Base-by-base conservation (phyloP, 2,329 filamentous ascomycete species). In the Phaeosphaeriaceae sp. region DNA sequence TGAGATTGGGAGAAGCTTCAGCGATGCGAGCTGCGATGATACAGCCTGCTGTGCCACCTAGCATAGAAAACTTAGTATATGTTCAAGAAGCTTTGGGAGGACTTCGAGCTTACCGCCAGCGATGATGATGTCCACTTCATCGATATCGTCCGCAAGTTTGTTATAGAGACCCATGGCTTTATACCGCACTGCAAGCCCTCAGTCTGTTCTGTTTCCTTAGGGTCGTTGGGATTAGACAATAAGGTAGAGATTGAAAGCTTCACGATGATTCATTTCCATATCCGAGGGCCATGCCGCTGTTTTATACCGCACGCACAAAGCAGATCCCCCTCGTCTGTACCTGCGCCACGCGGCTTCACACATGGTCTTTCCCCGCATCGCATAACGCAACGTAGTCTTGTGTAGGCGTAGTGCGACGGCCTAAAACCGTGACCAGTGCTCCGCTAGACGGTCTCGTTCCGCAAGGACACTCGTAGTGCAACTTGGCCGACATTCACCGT, bases 71-170 rank as follows among this genome's bases (percentile, higher is more conserved):
- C 27, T 65, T 11, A 61, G 56, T 33, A 22, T 40, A 10, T n/a
- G 17, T 42, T n/a, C 17, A 13, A 11, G 7, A 36, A 7, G 7
- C 9, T 36, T 36, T 15, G 7, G n/a, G 21, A 19, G 9, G 7
- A 10, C 45, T n/a, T 31, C 21, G 21, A 21, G n/a, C 10, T 3
- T 68, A 80, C 80, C 80, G 67, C 83, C 83, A 3, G 81, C 81
- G 54, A 85, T 79, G 57, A 85, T 82, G 48, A 85, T 78, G 57
- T 85, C 83, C 19, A 84, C 81, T 60, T 83, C 81, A 36, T 77
- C 56, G 19, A 80, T 61, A 13, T 70, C 70, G 25, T 79, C 75
- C 48, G 76, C 75, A 19, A 79, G 67, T 51, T 73, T 76, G 27
- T 67, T 71, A 51, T 76, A 73, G n/a, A 78, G 49, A 48, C 62